Percentiles rank a stretch among this genome's conserved stretches.
Conservation (phyloP, 257 asterid species). For the Jacaranda mimosifolia region DNA sequence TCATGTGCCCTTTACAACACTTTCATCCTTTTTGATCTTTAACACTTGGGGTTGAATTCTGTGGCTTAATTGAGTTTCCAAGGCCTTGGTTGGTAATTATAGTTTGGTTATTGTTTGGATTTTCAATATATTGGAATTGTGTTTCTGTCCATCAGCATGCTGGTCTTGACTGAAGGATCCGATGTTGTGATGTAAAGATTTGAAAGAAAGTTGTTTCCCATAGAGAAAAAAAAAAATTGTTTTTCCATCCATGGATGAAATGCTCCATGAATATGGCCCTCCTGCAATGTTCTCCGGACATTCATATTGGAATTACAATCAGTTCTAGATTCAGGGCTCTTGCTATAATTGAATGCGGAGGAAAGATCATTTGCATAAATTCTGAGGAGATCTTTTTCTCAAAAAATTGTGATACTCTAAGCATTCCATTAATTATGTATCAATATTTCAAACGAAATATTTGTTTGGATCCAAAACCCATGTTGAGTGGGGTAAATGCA, state of each 20-base stretch:
- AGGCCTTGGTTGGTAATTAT: neutral
- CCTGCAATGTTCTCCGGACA: neutral
- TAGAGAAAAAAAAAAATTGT: no score
- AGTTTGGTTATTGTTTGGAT: neutral
- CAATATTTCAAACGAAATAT: no score
- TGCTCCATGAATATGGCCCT: neutral
- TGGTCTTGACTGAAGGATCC: neutral
- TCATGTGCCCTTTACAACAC: neutral
- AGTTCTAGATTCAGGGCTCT: no score
- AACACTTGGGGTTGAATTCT: neutral
- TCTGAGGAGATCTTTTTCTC: no score
- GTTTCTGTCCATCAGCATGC: slow-evolving; percentile 13
- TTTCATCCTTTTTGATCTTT: neutral
- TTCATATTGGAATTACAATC: no score
- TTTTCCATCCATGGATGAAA: neutral
- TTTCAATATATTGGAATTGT: neutral
- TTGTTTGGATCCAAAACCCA: no score
- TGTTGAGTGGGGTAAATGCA: no score
- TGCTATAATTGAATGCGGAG: no score
- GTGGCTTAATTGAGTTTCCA: neutral
- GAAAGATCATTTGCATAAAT: no score
- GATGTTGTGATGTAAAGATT: slow-evolving; percentile 13
- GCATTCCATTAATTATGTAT: no score
- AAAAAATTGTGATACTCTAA: no score
- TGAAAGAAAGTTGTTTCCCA: neutral